Evolutionary conservation across 2,329 filamentous ascomycete species (phyloP), one percentile per base, ranked within the genome.

Genomic region (Fusarium sp.): DNA sequence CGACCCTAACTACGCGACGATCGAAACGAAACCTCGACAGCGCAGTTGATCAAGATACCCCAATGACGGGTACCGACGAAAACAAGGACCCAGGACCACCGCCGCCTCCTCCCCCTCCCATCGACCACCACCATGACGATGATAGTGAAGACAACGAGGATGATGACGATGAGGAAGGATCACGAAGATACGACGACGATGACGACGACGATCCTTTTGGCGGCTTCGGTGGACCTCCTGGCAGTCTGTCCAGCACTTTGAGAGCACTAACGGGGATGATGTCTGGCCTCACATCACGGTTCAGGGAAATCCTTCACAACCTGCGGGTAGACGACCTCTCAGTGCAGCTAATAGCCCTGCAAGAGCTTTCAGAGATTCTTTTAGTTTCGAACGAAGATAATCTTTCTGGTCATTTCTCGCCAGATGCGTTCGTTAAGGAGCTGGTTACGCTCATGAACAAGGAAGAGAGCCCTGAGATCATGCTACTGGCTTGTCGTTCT

Each of bases 361-460:
- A 97, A 79, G 95, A 98, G 72, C 84, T 99, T 8, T 97, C 95
- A 0, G 94, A 99, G 79, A 90, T 98, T 55, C 84, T 99, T 7
- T 84, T 99, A 31, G 92, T 99, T 37, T 97, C 95, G 12, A 98
- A 96, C 71, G 96, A 99, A 80, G 96, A 99, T 77, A 97, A 97
- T 70, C 86, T 99, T 12, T 93, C 95, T 3, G 96, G 96, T 6
- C 93, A 97, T 75, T 98, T 99, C 78, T 93, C 93, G 1, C 93
- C 96, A 3, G 96, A 99, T 80, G 88, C 92, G 10, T 98, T 96
- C 76, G 93, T 99, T 57, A 97, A 97, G 80, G 96, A 99, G 80
- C 84, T 99, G 53, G 94, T 99, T 47, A 81, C 86, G 13, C 82
- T 99, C 72, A 98, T 99, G 96, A 93, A 92, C 76, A 93, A 97